Evolutionary conservation across 345 rosid species (phyloP), one percentile per base, ranked within the genome.

Genomic region (Populus alba): DNA sequence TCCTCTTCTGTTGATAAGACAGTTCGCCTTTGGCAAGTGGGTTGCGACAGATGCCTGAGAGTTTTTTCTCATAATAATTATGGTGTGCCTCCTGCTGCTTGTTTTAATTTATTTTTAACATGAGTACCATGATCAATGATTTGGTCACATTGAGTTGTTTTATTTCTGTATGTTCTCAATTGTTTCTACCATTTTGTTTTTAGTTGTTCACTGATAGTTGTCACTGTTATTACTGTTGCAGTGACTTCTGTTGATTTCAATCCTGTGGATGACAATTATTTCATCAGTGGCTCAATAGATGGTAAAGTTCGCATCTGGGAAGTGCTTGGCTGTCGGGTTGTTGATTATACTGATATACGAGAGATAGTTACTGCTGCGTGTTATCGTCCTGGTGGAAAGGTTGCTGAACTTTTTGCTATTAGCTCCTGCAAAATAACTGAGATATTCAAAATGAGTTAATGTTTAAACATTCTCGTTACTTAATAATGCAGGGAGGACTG

Each of bases 221-320:
- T 8, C 53, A 45, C 10, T 51, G 23, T 68, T 43, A 16, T 61
- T 25, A 18, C 59, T 78, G 66, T 53, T 84, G 83, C 86, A 91
- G 94, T 91, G 75, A 89, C 91, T 70, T 88, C 89, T 78, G 90
- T 91, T 37, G 86, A 89, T 75, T 89, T 91, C 82, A 89, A 89
- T 69, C 94, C 91, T 38, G 81, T 81, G 67, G 90, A 89, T 82
- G 89, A 87, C 55, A 84, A 91, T 82, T 85, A 85, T 82, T 89
- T 91, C 76, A 87, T 91, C 82, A 88, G 90, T 15, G 94, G 91
- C 77, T 91, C 92, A 29, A 84, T 83, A 15, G 94, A 91, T 85
- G 92, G 92, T 25, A 91, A 83, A 82, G 92, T 91, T 69, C 93
- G 97, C 31, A 85, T 91, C 71, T 93, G 97, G 97, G 89, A 91